A percentile compares a stretch with the other conserved stretches of the same genome.
Conservation (phyloP, 345 rosid species). For the Arabis alpina region DNA sequence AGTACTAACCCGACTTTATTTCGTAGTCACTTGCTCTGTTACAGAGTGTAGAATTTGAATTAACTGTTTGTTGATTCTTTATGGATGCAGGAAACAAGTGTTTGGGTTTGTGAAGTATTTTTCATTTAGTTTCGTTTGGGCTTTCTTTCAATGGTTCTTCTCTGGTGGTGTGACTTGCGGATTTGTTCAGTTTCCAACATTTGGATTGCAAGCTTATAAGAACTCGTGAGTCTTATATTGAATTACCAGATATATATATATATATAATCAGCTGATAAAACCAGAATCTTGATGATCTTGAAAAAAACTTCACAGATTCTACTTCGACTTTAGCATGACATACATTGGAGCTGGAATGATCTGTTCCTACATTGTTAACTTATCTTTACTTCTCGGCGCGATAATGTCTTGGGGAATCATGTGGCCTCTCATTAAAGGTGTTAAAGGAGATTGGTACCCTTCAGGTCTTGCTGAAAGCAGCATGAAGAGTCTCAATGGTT, state of each 20-base stretch:
- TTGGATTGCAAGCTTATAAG: constrained; percentile 70
- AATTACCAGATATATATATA: neutral
- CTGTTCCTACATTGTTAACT: constrained; percentile 81
- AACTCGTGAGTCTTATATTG: constrained; percentile 54
- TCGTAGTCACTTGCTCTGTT: neutral
- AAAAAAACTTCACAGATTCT: constrained; percentile 60
- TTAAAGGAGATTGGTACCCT: constrained; percentile 80
- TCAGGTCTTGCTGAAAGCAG: constrained; percentile 54
- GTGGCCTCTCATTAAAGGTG: constrained; percentile 87
- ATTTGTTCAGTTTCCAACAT: constrained; percentile 73
- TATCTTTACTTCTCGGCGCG: constrained; percentile 85
- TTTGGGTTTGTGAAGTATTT: constrained; percentile 65
- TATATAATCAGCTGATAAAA: neutral
- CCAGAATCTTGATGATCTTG: constrained; percentile 36
- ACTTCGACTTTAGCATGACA: constrained; percentile 88
- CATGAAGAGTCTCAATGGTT: constrained; percentile 88
- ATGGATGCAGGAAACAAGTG: constrained; percentile 72
- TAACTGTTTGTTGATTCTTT: neutral
- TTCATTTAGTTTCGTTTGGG: constrained; percentile 80
- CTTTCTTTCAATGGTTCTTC: constrained; percentile 88
- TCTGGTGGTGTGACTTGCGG: constrained; percentile 61
- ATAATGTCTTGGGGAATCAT: constrained; percentile 88
- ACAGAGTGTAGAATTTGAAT: neutral
- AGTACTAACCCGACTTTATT: constrained; percentile 47
- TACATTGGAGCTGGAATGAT: constrained; percentile 96